Conservation (phyloP, 768 basidiomycete species). For the Symmetrospora coprosmae region DNA sequence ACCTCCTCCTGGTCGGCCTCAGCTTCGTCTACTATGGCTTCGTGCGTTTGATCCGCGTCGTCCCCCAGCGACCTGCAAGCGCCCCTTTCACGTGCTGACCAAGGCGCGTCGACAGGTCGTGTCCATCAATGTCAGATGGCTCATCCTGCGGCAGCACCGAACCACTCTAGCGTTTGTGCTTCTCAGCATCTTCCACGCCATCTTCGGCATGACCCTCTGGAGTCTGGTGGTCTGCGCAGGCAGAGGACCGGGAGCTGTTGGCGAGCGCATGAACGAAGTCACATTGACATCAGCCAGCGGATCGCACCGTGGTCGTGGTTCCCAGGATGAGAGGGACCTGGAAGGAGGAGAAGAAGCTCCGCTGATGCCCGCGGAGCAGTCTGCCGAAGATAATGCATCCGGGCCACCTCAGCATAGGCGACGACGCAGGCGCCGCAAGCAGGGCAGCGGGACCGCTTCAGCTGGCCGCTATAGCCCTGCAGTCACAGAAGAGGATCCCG, state of each 20-base stretch:
- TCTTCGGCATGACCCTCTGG: conserved; percentile 10
- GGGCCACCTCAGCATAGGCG: not conserved
- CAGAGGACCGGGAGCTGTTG: conserved; percentile 10
- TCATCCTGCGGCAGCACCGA: conserved; percentile 1
- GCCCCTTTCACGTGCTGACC: not conserved
- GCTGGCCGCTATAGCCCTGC: not conserved
- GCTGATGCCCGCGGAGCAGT: not conserved
- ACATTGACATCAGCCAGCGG: not conserved
- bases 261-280: no score
- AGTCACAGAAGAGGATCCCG: not conserved
- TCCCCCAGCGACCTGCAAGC: not conserved
- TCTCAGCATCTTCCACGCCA: conserved; percentile 5
- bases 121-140: conserved; percentile 2
- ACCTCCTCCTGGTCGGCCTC: not conserved
- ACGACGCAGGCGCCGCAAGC: no score
- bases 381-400: not conserved
- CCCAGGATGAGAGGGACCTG: not conserved
- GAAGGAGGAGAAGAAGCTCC: conserved; percentile 10
- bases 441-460: no score
- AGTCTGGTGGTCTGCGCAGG: not conserved
- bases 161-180: not conserved
- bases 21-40: conserved; percentile 12
- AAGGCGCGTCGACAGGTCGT: no score
- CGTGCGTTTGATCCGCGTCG: not conserved
- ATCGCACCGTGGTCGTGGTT: no score